Evolutionary conservation across 129 eudicot genomes (phyloP).

Genomic region (Pulicaria dysenterica): DNA sequence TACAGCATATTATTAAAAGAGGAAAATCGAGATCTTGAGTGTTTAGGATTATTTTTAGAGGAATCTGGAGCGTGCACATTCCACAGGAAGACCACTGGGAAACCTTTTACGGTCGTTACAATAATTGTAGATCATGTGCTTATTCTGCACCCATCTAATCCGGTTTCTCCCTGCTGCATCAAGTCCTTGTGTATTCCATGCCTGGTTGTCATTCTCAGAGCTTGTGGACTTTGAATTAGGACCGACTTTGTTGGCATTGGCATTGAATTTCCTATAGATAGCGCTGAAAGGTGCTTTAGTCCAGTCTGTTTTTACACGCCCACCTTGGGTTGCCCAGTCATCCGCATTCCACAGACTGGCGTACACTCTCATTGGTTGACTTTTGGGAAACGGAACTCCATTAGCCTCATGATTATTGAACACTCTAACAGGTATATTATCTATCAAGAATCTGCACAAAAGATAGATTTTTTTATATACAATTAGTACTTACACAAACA

Average conservation of each 20-base stretch:
- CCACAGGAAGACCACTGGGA: conserved; percentile 11
- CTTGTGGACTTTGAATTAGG: conserved; percentile 12
- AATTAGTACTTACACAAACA: background rate
- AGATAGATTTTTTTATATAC: background rate
- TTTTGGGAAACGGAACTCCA: conserved; percentile 32
- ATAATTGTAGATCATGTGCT: conserved; percentile 25
- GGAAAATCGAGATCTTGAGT: background rate
- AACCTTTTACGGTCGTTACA: conserved; percentile 18
- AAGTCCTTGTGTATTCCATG: conserved; percentile 26
- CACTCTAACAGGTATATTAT: conserved; percentile 34
- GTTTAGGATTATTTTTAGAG: background rate
- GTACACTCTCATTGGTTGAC: conserved; percentile 38
- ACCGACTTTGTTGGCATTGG: conserved; percentile 25
- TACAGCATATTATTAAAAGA: background rate
- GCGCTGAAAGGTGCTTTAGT: conserved; percentile 36
- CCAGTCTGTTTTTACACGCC: conserved; percentile 39
- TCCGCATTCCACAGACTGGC: conserved; percentile 42
- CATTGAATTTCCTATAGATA: background rate
- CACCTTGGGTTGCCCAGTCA: conserved; percentile 42
- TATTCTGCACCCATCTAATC: conserved; percentile 23
- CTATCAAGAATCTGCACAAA: conserved; percentile 28
- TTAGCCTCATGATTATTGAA: conserved; percentile 28
- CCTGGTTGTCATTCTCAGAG: conserved; percentile 5
- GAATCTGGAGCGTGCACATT: conserved; percentile 26
- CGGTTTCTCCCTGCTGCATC: conserved; percentile 26